Evolutionary conservation across 495 filamentous ascomycete species (phyloP), one percentile per base, ranked within the genome.

Genomic region (Hypoxylon fuscum): DNA sequence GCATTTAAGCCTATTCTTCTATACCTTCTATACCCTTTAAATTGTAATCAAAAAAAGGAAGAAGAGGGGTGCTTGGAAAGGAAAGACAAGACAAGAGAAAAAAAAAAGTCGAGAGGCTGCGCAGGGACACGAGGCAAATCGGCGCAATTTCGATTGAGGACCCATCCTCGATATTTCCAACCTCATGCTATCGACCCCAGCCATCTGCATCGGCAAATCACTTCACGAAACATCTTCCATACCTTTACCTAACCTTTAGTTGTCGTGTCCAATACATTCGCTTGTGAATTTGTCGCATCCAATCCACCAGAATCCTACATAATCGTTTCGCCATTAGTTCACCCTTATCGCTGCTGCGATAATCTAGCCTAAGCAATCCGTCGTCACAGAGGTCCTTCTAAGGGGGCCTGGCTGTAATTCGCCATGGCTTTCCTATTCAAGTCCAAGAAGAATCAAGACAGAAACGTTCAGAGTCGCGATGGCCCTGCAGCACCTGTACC

Each of bases 371-470:
- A 34, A 29, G 18, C 42, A 34, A 35, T 43, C 12, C 34, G 34
- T 14, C 29, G 32, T 63, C 37, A 69, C 58, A 68, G 32, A 48
- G 51, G 55, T 56, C 40, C 65, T 68, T 37, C 59, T 63, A 62
- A 71, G 54, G 59, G 60, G 57, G 53, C 29, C 49, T 47, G 63
- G 42, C 51, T 46, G 14, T 46, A 43, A 52, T 21, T 45, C 76
- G 76, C 71, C 71, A 90, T 90, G 88, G 85, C 86, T 54, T 90
- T 90, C 73, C 81, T 90, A 58, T 89, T 89, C 79, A 87, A 87
- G 74, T 86, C 83, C 47, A 88, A 87, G 73, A 89, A 89, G 74
- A 78, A 85, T 57, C 83, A 85, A 67, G 77, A 81, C 55, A 74
- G 79, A 63, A 75, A 68, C 38, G 55, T 79, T 17, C 52, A 73